Evolutionary conservation across 148 eudicot species (phyloP).

Genomic region (Camellia lanceoleosa): DNA sequence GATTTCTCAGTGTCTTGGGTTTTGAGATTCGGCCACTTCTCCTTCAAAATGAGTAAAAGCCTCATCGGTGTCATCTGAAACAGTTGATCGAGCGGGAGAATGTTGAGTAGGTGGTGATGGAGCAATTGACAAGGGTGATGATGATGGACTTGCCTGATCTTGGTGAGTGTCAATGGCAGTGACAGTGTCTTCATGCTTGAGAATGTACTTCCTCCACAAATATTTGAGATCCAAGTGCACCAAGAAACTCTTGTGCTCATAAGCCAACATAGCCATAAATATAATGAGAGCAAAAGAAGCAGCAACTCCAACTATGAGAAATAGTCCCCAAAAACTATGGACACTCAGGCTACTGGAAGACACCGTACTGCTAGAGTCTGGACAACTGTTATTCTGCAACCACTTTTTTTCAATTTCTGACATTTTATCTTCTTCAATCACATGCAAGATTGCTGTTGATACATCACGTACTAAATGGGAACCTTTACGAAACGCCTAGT

Average conservation of each 20-base stretch:
- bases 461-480: conserved; percentile 31
- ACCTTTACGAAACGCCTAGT: conserved; percentile 34
- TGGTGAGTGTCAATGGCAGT: not conserved
- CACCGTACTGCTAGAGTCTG: not conserved
- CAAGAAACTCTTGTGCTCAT: too few species aligned
- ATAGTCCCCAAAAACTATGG: too few species aligned
- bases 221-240: too few species aligned
- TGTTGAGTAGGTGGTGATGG: not conserved
- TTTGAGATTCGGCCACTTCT: not conserved
- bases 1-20: not conserved
- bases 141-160: conserved; percentile 4
- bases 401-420: conserved; percentile 23
- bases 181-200: conserved; percentile 14
- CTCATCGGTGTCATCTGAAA: not conserved
- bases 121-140: too few species aligned
- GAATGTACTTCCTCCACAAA: not conserved
- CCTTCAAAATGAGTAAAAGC: too few species aligned
- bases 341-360: too few species aligned
- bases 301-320: too few species aligned
- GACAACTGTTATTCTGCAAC: conserved; percentile 9
- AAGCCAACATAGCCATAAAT: too few species aligned
- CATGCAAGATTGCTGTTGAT: conserved; percentile 29
- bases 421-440: conserved; percentile 30
- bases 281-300: too few species aligned
- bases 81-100: not conserved